A percentile compares a stretch with the other conserved stretches of the same genome.
phyloP scores from a whole-genome alignment of 2,329 filamentous ascomycete genomes.

The Aplosporella prunicola region DNA sequence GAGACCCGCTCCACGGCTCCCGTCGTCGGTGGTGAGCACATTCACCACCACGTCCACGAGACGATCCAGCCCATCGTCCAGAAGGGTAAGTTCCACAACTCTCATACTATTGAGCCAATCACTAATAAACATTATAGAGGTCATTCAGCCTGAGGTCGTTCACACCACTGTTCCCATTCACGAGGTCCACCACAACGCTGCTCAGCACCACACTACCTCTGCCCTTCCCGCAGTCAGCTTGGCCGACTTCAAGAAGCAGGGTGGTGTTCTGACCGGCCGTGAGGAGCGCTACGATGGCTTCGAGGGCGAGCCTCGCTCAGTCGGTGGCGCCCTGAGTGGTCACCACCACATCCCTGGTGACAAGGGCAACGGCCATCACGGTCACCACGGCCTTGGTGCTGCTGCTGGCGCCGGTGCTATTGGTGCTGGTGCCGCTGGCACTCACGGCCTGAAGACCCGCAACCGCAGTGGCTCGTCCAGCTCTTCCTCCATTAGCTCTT shows the following conservation, averaged over 20 bases:
- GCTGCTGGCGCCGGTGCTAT: conserved; percentile 8
- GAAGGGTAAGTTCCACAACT: conserved; percentile 30
- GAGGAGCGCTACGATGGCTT: conserved; percentile 51
- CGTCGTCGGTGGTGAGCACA: conserved; percentile 50
- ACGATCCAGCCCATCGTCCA: conserved; percentile 62
- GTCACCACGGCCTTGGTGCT: conserved; percentile 5
- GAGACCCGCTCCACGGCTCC: conserved; percentile 42
- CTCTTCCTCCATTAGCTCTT: too few relatives aligned
- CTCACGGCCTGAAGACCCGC: conserved; percentile 10
- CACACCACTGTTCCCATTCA: conserved; percentile 66
- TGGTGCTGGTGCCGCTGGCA: neutral
- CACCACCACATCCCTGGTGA: conserved; percentile 4
- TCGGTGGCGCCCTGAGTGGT: conserved; percentile 23
- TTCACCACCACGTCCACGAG: conserved; percentile 59
- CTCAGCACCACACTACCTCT: conserved; percentile 57
- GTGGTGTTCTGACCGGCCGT: conserved; percentile 45
- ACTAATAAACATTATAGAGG: conserved; percentile 33
- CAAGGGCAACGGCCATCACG: neutral
- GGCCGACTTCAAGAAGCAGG: conserved; percentile 51
- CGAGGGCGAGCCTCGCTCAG: conserved; percentile 49
- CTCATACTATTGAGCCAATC: conserved; percentile 5
- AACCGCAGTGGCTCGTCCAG: too few relatives aligned
- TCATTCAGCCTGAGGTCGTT: conserved; percentile 55
- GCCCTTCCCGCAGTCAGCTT: conserved; percentile 55
- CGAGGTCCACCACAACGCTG: conserved; percentile 58